These are phyloP conservation scores for Colletotrichum cereale DNA, from an alignment of 2,329 filamentous ascomycete genomes.

Conservation along the genomic window DNA sequence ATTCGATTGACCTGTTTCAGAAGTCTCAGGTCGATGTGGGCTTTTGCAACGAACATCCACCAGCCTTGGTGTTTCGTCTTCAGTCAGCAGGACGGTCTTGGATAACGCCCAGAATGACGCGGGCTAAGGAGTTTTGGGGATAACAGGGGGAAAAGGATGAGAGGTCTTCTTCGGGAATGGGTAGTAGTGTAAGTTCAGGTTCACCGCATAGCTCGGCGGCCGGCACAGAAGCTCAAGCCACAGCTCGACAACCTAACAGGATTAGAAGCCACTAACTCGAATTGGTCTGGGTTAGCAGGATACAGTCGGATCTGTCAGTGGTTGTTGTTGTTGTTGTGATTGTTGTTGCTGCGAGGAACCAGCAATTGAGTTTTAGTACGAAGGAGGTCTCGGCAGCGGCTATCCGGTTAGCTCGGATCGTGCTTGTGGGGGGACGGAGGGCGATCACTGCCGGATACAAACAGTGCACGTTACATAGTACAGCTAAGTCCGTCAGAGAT, in stretches of 20 bases:
- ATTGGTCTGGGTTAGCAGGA: background rate
- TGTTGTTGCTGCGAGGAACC: background rate
- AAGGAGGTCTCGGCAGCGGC: constrained; percentile 26
- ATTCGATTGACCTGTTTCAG: background rate
- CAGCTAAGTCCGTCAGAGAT: constrained; percentile 30
- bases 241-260: background rate
- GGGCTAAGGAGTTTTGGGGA: constrained; percentile 22
- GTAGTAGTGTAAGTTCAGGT: constrained; percentile 12
- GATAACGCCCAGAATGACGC: constrained; percentile 29
- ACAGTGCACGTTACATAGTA: constrained; percentile 19
- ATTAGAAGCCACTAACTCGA: background rate
- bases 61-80: background rate
- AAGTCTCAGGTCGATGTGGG: background rate
- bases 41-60: background rate
- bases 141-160: background rate
- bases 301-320: no score
- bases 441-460: constrained; percentile 8
- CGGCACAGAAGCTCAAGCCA: constrained; percentile 1
- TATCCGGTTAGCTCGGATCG: constrained; percentile 37
- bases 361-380: background rate
- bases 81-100: background rate
- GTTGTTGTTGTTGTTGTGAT: no score
- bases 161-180: constrained; percentile 3
- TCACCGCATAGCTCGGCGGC: constrained; percentile 22
- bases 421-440: background rate